Conservation (phyloP, 2,329 filamentous ascomycete genomes). For the Gliomastix tumulicola region DNA sequence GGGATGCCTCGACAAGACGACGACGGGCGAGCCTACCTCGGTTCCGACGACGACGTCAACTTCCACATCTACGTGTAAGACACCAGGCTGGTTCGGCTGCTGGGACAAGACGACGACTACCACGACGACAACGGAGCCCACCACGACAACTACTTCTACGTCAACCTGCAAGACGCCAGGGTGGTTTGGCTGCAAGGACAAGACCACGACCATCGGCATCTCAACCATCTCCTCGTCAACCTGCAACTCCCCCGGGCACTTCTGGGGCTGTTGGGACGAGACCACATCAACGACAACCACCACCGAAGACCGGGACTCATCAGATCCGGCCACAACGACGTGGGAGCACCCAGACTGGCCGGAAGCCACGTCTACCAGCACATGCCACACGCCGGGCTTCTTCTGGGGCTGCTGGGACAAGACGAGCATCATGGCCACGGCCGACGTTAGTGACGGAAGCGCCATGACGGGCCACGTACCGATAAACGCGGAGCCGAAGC, state of each 20-base stretch:
- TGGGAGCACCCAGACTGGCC: too few relatives aligned
- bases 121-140: constrained; percentile 14
- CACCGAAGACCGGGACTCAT: too few relatives aligned
- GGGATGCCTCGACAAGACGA: constrained; percentile 63
- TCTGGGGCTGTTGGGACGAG: constrained; percentile 73
- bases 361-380: constrained; percentile 20
- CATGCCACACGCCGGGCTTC: constrained; percentile 36
- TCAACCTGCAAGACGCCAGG: constrained; percentile 46
- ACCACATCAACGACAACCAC: constrained; percentile 19
- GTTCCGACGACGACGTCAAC: constrained; percentile 28
- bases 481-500: too few relatives aligned
- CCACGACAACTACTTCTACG: constrained; percentile 20
- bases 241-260: constrained; percentile 84
- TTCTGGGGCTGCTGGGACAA: constrained; percentile 36
- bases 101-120: constrained; percentile 26
- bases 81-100: constrained; percentile 53
- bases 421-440: constrained; percentile 17
- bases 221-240: constrained; percentile 53
- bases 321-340: too few relatives aligned
- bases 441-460: too few relatives aligned
- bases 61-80: constrained; percentile 38
- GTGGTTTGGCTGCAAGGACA: constrained; percentile 50
- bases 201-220: constrained; percentile 13
- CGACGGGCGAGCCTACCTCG: constrained; percentile 30
- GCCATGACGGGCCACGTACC: too few relatives aligned